A percentile compares a stretch with the other conserved stretches of the same genome.
Evolutionary conservation across 2,329 filamentous ascomycete genomes (phyloP).

Genomic region (Boeremia lycopersici): DNA sequence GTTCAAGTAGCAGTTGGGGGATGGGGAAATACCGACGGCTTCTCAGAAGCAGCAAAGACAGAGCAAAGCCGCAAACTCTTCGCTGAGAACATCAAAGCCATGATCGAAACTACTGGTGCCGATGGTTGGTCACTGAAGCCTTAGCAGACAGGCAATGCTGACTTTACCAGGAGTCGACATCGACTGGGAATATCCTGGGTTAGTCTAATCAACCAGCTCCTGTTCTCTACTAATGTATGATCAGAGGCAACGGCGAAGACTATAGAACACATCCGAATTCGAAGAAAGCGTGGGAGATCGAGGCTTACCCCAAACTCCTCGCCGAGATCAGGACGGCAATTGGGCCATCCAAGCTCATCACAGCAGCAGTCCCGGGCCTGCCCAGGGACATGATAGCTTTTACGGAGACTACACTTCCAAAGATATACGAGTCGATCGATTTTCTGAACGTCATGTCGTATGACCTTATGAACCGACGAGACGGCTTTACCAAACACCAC

Average conservation of each 20-base stretch:
- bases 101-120: constrained; percentile 66
- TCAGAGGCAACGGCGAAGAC: constrained; percentile 67
- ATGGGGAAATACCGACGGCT: constrained; percentile 73
- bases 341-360: constrained; percentile 64
- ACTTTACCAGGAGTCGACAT: constrained; percentile 55
- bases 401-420: constrained; percentile 60
- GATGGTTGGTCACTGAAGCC: constrained; percentile 57
- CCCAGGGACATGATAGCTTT: constrained; percentile 69
- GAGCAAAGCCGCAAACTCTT: constrained; percentile 61
- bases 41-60: constrained; percentile 61
- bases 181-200: constrained; percentile 67
- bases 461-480: constrained; percentile 73
- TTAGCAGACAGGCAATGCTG: neutral
- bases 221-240: neutral
- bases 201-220: neutral
- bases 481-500: constrained; percentile 68
- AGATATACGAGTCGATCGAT: constrained; percentile 66
- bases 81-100: constrained; percentile 66
- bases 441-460: constrained; percentile 76
- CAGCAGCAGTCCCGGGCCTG: constrained; percentile 67
- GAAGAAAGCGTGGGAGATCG: constrained; percentile 64
- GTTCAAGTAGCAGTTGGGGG: constrained; percentile 66
- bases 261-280: constrained; percentile 68
- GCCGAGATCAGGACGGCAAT: constrained; percentile 64
- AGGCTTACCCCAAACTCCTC: constrained; percentile 67